These are phyloP conservation scores for Gaeumannomyces sp. DNA, from an alignment of 2,329 filamentous ascomycete genomes.

Conservation along the genomic window DNA sequence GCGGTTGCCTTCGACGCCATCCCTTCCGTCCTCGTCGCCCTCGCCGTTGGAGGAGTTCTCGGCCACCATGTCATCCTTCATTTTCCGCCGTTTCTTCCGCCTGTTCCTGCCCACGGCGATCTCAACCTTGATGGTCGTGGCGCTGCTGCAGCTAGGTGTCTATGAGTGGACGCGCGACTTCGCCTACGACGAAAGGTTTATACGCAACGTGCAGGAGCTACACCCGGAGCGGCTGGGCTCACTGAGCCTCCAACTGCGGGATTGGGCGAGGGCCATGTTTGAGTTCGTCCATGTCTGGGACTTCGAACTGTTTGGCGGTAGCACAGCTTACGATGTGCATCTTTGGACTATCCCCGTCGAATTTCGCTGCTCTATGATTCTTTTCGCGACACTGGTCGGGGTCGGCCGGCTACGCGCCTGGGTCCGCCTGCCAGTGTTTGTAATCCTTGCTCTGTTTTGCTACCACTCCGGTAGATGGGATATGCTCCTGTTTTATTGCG, in stretches of 20 bases:
- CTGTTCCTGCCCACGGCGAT: slow-evolving; percentile 45
- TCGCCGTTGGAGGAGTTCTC: slow-evolving; percentile 27
- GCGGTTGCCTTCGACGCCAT: not conserved
- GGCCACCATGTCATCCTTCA: slow-evolving; percentile 40
- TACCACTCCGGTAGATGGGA: slow-evolving; percentile 48
- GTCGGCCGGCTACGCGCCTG: slow-evolving; percentile 39
- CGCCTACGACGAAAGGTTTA: slow-evolving; percentile 31
- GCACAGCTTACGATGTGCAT: slow-evolving; percentile 49
- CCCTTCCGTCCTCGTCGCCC: not conserved
- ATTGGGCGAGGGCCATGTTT: slow-evolving; percentile 44
- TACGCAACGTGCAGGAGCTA: slow-evolving; percentile 43
- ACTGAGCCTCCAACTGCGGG: slow-evolving; percentile 32
- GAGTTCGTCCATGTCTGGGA: slow-evolving; percentile 45
- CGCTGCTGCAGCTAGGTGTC: slow-evolving; percentile 37
- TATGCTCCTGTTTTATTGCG: slow-evolving; percentile 47
- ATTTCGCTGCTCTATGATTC: slow-evolving; percentile 50
- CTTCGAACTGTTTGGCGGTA: slow-evolving; percentile 44
- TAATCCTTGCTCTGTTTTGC: slow-evolving; percentile 34
- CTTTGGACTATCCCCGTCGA: slow-evolving; percentile 60
- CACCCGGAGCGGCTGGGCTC: slow-evolving; percentile 36
- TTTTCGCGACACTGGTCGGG: slow-evolving; percentile 48
- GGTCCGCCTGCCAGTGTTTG: slow-evolving; percentile 37
- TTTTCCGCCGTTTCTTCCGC: slow-evolving; percentile 45
- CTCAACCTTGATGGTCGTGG: slow-evolving; percentile 42
- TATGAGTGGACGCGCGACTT: slow-evolving; percentile 45